phyloP scores from a whole-genome alignment of 1,284 basidiomycete species.

The Marasmius fiardii region DNA sequence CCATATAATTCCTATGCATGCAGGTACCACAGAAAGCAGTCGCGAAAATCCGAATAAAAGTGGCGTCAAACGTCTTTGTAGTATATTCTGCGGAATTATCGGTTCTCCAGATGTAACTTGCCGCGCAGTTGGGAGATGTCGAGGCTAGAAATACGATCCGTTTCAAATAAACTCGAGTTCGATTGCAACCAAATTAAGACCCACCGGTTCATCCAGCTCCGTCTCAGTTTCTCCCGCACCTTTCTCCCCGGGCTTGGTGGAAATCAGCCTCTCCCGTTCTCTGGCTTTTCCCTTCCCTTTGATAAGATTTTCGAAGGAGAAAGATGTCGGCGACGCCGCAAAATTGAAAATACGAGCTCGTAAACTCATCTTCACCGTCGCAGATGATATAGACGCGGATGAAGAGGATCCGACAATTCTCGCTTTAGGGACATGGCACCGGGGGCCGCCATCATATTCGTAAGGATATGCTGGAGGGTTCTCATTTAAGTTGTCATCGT shows the following conservation, averaged over 20 bases:
- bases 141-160: slow-evolving; percentile 31
- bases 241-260: slow-evolving; percentile 53
- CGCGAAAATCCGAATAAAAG: slow-evolving; percentile 46
- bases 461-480: neutral
- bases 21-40: slow-evolving; percentile 71
- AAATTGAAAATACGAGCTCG: neutral
- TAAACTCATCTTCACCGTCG: neutral
- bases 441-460: neutral
- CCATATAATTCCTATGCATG: slow-evolving; percentile 59
- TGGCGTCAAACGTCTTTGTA: slow-evolving; percentile 36
- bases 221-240: slow-evolving; percentile 78
- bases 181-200: slow-evolving; percentile 23
- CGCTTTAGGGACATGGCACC: neutral
- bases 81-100: slow-evolving; percentile 39
- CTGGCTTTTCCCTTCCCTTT: slow-evolving; percentile 8
- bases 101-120: slow-evolving; percentile 45
- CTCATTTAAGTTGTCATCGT: neutral
- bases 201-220: slow-evolving; percentile 70
- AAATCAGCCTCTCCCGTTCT: slow-evolving; percentile 40
- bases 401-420: neutral
- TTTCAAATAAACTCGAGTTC: slow-evolving; percentile 6
- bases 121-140: slow-evolving; percentile 60
- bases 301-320: neutral
- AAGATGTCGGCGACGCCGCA: neutral
- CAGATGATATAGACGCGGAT: neutral